A percentile compares a stretch with the other conserved stretches of the same genome.
phyloP scores from a whole-genome alignment of 768 basidiomycete genomes.

The Calocybe gangraenosa region DNA sequence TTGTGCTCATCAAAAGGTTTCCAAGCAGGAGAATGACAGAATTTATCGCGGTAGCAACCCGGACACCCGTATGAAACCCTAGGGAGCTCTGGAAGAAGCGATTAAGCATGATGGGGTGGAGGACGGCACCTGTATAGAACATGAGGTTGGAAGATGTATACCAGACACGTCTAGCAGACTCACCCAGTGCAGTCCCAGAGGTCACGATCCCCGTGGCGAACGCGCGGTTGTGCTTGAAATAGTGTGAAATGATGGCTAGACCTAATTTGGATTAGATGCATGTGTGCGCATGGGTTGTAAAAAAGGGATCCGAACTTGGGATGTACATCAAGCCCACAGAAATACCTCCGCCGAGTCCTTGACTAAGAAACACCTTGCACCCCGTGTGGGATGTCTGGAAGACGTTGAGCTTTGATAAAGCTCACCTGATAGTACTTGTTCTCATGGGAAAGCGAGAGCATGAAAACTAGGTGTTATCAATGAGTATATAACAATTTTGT shows the following conservation, averaged over 20 bases:
- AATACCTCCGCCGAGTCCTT: constrained; percentile 41
- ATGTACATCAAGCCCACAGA: constrained; percentile 41
- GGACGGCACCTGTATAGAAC: constrained; percentile 35
- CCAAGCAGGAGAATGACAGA: constrained; percentile 29
- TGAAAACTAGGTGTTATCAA: constrained; percentile 18
- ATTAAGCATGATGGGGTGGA: constrained; percentile 61
- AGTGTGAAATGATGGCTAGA: constrained; percentile 41
- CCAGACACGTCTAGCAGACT: background rate
- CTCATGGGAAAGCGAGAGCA: constrained; percentile 27
- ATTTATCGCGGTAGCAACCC: constrained; percentile 34
- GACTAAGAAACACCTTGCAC: constrained; percentile 34
- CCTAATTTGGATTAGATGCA: constrained; percentile 14
- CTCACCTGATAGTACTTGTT: constrained; percentile 29
- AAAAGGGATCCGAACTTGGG: constrained; percentile 18
- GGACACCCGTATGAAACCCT: constrained; percentile 37
- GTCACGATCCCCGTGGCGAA: constrained; percentile 47
- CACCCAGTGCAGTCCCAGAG: constrained; percentile 15
- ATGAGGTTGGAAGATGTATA: too few relatives aligned
- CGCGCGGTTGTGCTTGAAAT: constrained; percentile 41
- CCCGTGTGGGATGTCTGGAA: background rate
- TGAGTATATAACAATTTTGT: background rate
- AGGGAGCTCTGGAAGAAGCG: constrained; percentile 31
- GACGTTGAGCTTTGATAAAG: background rate
- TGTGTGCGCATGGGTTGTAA: background rate
- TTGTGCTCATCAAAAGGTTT: constrained; percentile 27